A percentile compares a stretch with the other conserved stretches of the same genome.
These are phyloP conservation scores for Microcyclospora tardicrescens DNA, from an alignment of 2,329 filamentous ascomycete species.

Conservation along the genomic window DNA sequence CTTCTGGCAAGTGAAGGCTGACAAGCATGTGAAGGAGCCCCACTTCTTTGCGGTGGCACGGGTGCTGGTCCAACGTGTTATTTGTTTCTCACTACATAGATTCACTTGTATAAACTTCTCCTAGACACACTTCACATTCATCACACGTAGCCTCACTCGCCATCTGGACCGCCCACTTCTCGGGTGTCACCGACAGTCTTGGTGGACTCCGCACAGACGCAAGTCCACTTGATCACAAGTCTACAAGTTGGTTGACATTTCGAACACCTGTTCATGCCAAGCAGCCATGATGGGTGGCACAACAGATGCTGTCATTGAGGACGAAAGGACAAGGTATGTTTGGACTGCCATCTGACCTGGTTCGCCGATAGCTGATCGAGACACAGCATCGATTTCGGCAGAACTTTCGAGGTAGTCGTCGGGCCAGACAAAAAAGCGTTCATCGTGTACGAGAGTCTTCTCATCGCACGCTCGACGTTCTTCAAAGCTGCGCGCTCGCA, in stretches of 20 bases:
- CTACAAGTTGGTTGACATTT: too few species aligned
- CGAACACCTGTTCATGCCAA: too few species aligned
- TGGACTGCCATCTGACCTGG: neutral
- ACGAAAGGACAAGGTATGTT: neutral
- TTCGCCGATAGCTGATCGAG: neutral
- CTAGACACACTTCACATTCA: too few species aligned
- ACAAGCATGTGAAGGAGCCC: too few species aligned
- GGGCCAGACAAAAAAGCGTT: conserved; percentile 1
- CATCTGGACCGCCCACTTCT: too few species aligned
- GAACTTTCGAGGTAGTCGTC: conserved; percentile 1
- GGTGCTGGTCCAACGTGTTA: too few species aligned
- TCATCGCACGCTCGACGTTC: conserved; percentile 4
- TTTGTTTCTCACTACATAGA: too few species aligned
- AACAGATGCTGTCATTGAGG: neutral
- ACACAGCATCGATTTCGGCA: conserved; percentile 1
- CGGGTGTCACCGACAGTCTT: conserved; percentile 1
- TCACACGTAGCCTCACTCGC: too few species aligned
- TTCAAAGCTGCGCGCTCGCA: conserved; percentile 4
- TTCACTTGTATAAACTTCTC: too few species aligned
- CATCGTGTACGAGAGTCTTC: conserved; percentile 4
- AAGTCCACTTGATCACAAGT: neutral
- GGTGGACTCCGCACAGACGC: neutral
- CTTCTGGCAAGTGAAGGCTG: too few species aligned
- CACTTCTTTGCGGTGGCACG: too few species aligned
- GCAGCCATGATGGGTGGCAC: neutral